Evolutionary conservation across 2,329 filamentous ascomycete genomes (phyloP).

Genomic region (Paecilomyces fulvus): DNA sequence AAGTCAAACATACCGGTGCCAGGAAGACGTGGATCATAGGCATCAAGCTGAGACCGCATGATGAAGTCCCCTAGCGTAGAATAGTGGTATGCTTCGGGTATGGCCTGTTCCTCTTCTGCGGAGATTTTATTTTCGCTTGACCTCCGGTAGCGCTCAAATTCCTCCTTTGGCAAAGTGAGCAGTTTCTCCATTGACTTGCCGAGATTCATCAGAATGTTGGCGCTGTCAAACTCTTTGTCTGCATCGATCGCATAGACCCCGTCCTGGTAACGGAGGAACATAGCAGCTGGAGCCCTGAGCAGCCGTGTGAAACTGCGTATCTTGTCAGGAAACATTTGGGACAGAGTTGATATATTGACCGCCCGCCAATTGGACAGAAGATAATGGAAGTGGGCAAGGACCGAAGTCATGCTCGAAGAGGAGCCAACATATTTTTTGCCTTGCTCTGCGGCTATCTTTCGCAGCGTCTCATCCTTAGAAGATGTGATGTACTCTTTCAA

Average conservation of each 20-base stretch:
- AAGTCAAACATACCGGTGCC: slow-evolving; percentile 93
- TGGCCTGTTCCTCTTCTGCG: slow-evolving; percentile 58
- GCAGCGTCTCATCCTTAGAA: slow-evolving; percentile 67
- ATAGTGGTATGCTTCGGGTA: slow-evolving; percentile 77
- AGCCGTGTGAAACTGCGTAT: slow-evolving; percentile 63
- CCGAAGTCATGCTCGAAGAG: slow-evolving; percentile 90
- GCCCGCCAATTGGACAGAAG: slow-evolving; percentile 76
- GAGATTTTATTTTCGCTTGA: slow-evolving; percentile 59
- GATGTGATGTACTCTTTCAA: slow-evolving; percentile 85
- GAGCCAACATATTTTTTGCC: slow-evolving; percentile 82
- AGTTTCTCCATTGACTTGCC: slow-evolving; percentile 97
- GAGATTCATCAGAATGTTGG: slow-evolving; percentile 81
- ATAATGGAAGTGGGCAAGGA: slow-evolving; percentile 85
- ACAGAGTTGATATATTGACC: slow-evolving; percentile 59
- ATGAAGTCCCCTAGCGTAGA: slow-evolving; percentile 79
- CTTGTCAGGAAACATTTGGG: slow-evolving; percentile 55
- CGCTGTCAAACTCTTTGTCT: slow-evolving; percentile 81
- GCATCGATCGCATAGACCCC: slow-evolving; percentile 91
- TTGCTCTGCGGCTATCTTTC: slow-evolving; percentile 57
- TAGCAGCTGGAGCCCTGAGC: slow-evolving; percentile 63
- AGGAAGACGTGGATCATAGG: slow-evolving; percentile 74
- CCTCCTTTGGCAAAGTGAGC: slow-evolving; percentile 69
- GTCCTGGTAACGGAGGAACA: slow-evolving; percentile 74
- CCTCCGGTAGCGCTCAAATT: slow-evolving; percentile 78
- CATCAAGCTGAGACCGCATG: slow-evolving; percentile 92